A percentile compares a stretch with the other conserved stretches of the same genome.
Conservation (phyloP, 2,329 filamentous ascomycete species). For the Aspergillus transmontanensis region DNA sequence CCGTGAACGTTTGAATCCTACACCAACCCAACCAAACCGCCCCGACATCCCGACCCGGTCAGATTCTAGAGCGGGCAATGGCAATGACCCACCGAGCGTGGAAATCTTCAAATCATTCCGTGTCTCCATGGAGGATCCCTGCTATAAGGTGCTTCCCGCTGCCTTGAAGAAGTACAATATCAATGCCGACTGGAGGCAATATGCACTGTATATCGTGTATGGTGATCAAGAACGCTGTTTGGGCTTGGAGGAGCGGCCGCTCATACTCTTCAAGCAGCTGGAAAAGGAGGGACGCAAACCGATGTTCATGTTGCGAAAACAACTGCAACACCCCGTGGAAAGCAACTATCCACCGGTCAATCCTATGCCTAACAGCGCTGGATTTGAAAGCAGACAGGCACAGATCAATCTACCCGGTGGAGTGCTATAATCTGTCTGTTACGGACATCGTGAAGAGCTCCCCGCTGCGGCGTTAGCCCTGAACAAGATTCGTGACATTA, state of each 20-base stretch:
- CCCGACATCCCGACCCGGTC: slow-evolving; percentile 35
- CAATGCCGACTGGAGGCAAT: slow-evolving; percentile 95
- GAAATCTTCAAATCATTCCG: slow-evolving; percentile 99
- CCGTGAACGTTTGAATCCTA: slow-evolving; percentile 37
- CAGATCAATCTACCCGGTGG: slow-evolving; percentile 38
- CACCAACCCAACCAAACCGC: slow-evolving; percentile 32
- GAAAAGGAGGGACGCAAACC: slow-evolving; percentile 97
- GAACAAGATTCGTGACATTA: background rate
- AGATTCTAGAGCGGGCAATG: slow-evolving; percentile 32
- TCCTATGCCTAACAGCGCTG: slow-evolving; percentile 35
- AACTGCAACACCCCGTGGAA: slow-evolving; percentile 58
- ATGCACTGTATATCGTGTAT: slow-evolving; percentile 96
- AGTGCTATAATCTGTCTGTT: slow-evolving; percentile 27
- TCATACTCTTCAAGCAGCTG: slow-evolving; percentile 95
- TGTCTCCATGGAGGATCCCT: slow-evolving; percentile 96
- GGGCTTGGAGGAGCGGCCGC: slow-evolving; percentile 85
- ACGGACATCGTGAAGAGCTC: background rate
- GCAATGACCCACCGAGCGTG: slow-evolving; percentile 55
- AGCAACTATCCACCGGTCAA: slow-evolving; percentile 23
- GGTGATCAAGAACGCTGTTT: slow-evolving; percentile 97
- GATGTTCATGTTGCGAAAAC: slow-evolving; percentile 93
- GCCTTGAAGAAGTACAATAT: slow-evolving; percentile 98
- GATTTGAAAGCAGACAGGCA: slow-evolving; percentile 31
- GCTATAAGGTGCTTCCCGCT: slow-evolving; percentile 93
- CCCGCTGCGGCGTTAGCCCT: background rate